Evolutionary conservation across 1,284 basidiomycete genomes (phyloP).

Genomic region (Wolfiporia cocos): DNA sequence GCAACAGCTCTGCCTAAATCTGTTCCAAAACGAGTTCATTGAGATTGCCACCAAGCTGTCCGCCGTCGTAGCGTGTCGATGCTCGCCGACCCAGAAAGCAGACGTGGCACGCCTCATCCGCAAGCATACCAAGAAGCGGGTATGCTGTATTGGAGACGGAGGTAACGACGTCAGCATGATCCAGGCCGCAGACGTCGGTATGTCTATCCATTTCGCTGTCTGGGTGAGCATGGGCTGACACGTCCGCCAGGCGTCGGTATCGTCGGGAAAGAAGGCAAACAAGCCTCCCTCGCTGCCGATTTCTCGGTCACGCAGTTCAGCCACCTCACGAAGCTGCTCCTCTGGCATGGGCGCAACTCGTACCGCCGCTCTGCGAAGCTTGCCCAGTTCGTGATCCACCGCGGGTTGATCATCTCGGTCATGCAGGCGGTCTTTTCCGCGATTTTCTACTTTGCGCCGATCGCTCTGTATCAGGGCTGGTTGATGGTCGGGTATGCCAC

Average conservation of each 20-base stretch:
- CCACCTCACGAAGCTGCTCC: conserved; percentile 88
- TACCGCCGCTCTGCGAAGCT: conserved; percentile 98
- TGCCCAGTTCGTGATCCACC: conserved; percentile 98
- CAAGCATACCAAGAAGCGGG: conserved; percentile 84
- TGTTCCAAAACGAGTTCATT: conserved; percentile 93
- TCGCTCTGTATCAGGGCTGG: conserved; percentile 98
- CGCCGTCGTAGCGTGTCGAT: conserved; percentile 95
- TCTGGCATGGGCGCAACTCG: conserved; percentile 97
- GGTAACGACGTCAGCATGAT: conserved; percentile 98
- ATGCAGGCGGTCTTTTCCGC: conserved; percentile 97
- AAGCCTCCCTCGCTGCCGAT: conserved; percentile 96
- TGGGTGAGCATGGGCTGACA: too few species aligned
- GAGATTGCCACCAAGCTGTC: conserved; percentile 94
- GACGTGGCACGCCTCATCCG: conserved; percentile 94
- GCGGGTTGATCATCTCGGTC: conserved; percentile 95
- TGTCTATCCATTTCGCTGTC: too few species aligned
- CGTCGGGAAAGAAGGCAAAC: conserved; percentile 98
- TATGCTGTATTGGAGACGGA: conserved; percentile 97
- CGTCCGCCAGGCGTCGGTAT: conserved; percentile 94
- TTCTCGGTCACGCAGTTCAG: conserved; percentile 98
- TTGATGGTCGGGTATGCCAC: conserved; percentile 98
- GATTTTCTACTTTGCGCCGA: conserved; percentile 99
- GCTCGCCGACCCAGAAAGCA: conserved; percentile 98
- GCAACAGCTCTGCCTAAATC: conserved; percentile 75
- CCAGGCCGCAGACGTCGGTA: conserved; percentile 90